Percentiles rank a stretch among this genome's conserved stretches.
These are phyloP conservation scores for Elaphomyces granulatus DNA, from an alignment of 495 filamentous ascomycete species.

Conservation along the genomic window DNA sequence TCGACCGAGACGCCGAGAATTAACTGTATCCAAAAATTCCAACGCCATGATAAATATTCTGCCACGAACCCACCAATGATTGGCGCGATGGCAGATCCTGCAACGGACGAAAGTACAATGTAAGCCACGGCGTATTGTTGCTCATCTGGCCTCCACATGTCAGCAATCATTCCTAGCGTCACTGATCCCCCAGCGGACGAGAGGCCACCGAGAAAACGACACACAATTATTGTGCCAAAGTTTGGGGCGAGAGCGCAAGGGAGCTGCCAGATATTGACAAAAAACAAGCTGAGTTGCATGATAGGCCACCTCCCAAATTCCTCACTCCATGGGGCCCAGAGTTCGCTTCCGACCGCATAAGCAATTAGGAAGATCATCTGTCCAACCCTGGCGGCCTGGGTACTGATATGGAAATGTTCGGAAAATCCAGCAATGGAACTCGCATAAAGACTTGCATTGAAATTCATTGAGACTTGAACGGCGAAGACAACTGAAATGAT, in stretches of 20 bases:
- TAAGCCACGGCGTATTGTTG: constrained; percentile 45
- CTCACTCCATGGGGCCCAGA: constrained; percentile 62
- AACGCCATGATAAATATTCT: constrained; percentile 43
- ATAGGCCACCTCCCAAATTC: constrained; percentile 51
- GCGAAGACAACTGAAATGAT: constrained; percentile 52
- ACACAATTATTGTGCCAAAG: constrained; percentile 42
- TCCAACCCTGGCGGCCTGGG: constrained; percentile 44
- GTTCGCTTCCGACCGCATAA: constrained; percentile 58
- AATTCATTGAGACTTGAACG: constrained; percentile 62
- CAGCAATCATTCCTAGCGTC: constrained; percentile 58
- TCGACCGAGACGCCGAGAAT: constrained; percentile 51
- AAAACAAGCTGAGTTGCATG: constrained; percentile 43
- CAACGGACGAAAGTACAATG: constrained; percentile 53
- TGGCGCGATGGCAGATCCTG: constrained; percentile 53
- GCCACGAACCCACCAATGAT: constrained; percentile 64
- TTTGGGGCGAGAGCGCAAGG: constrained; percentile 52
- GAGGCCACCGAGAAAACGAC: constrained; percentile 46
- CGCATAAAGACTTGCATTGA: constrained; percentile 53
- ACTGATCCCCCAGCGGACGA: constrained; percentile 58
- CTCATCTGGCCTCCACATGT: constrained; percentile 50
- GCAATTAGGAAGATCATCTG: constrained; percentile 48
- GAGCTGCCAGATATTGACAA: constrained; percentile 54
- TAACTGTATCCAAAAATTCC: constrained; percentile 62
- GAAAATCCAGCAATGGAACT: constrained; percentile 42
- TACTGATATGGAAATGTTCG: constrained; percentile 39